Evolutionary conservation across 768 basidiomycete genomes (phyloP), one percentile per base, ranked within the genome.

Genomic region (Agaricus sinodeliciosus): DNA sequence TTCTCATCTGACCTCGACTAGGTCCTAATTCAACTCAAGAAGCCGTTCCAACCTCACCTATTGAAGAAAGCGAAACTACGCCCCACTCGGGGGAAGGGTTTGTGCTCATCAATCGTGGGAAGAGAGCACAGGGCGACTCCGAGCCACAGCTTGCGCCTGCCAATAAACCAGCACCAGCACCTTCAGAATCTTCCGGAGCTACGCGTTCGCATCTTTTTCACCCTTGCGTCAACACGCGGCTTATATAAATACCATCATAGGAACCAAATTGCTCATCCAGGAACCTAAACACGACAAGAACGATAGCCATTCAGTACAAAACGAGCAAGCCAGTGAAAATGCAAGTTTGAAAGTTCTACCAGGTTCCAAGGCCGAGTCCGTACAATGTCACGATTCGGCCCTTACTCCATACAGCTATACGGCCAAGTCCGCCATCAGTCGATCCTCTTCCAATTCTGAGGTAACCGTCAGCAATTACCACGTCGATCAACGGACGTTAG

Each of bases 31-130:
- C 43, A 9, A 25, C 28, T 3, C 52, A 54, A 18, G 45, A 53
- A 35, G 37, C 52, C 28, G 31, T 26, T 3, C 19, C 16, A 3
- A 26, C 26, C 28, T 54, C 52, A 3, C 52, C 52, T n/a, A 42
- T 54, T 9, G 52, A 54, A 3, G 52, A 54, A 28, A 41, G 40
- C 12, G 52, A 54, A 36, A 54, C 52, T 13, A 48, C 52, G 6
- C 52, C 52, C 11, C 40, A 36, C 11, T 19, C 52, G n/a, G 45
- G 28, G 13, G 52, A 28, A 3, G 18, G 45, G 6, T 54, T 54
- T 26, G 39, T 54, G 2, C 45, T 54, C 52, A 47, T 54, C 12
- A 54, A 54, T 42, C 45, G 52, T 34, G 52, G 52, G 6, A 31
- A 31, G 31, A 25, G 16, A 25, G 22, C 45, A n/a, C 45, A 19